Conservation (phyloP, 306 rosid species). For the Parietaria judaica region DNA sequence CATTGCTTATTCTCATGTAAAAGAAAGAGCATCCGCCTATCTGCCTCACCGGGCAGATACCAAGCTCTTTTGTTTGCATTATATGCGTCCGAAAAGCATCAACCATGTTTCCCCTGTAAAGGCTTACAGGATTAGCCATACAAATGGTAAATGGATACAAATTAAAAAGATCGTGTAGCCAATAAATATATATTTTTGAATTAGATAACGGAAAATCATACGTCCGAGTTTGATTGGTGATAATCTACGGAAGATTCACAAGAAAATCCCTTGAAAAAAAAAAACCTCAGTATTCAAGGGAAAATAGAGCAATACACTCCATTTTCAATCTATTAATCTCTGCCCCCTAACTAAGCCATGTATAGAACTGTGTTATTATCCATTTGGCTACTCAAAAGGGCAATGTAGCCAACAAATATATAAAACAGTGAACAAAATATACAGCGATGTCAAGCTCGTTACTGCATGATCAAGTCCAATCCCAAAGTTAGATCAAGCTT, state of each 20-base stretch:
- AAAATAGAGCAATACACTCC: neutral
- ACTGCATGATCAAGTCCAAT: too few species aligned
- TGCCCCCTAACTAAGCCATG: slow-evolving; percentile 9
- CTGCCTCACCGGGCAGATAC: slow-evolving; percentile 96
- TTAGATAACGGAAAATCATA: neutral
- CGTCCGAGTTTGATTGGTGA: slow-evolving; percentile 8
- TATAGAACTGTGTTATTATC: neutral
- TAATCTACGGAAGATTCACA: neutral
- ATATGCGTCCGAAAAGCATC: slow-evolving; percentile 94
- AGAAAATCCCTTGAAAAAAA: slow-evolving; percentile 2
- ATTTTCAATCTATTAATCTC: neutral
- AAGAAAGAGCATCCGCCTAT: slow-evolving; percentile 94
- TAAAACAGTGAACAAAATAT: too few species aligned
- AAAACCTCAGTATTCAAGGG: neutral
- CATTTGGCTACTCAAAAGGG: slow-evolving; percentile 10
- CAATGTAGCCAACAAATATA: too few species aligned
- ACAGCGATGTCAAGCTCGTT: too few species aligned
- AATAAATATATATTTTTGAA: too few species aligned
- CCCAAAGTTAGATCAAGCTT: too few species aligned
- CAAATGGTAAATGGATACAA: neutral
- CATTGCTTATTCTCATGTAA: slow-evolving; percentile 96
- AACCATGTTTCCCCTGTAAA: slow-evolving; percentile 91
- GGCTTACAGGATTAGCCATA: slow-evolving; percentile 5
- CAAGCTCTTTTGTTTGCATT: slow-evolving; percentile 98
- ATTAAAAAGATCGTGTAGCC: too few species aligned